These are phyloP conservation scores for Laburnicola sp. DNA, from an alignment of 2,329 filamentous ascomycete species.

Conservation along the genomic window DNA sequence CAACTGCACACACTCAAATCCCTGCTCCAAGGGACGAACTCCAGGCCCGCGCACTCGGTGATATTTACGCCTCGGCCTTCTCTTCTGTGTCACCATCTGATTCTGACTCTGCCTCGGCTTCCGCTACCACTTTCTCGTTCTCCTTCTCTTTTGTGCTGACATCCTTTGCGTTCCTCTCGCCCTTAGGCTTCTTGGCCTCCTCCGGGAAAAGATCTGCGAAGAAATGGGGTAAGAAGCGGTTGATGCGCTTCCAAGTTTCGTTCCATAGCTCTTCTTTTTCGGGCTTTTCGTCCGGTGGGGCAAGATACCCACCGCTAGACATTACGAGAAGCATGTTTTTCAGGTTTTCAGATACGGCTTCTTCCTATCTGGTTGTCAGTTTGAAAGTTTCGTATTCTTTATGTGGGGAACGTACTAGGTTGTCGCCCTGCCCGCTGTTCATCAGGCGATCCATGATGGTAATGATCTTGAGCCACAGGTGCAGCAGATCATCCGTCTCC, in stretches of 20 bases:
- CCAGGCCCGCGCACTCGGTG: not conserved
- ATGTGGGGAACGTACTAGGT: slow-evolving; percentile 65
- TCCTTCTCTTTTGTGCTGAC: slow-evolving; percentile 21
- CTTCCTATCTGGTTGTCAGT: slow-evolving; percentile 63
- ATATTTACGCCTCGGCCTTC: slow-evolving; percentile 5
- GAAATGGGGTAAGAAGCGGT: slow-evolving; percentile 62
- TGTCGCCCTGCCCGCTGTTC: slow-evolving; percentile 92
- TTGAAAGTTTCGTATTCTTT: slow-evolving; percentile 9
- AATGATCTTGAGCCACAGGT: slow-evolving; percentile 89
- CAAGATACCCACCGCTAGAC: slow-evolving; percentile 83
- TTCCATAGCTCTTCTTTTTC: slow-evolving; percentile 60
- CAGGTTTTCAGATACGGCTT: slow-evolving; percentile 90
- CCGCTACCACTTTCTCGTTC: slow-evolving; percentile 11
- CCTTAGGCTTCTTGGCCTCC: slow-evolving; percentile 39
- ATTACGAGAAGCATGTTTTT: slow-evolving; percentile 97
- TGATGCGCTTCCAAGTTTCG: slow-evolving; percentile 63
- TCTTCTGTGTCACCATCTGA: not conserved
- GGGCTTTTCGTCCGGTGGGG: slow-evolving; percentile 62
- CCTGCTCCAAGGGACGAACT: not conserved
- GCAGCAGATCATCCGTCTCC: slow-evolving; percentile 84
- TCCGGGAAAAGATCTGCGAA: slow-evolving; percentile 63
- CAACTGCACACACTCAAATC: not conserved
- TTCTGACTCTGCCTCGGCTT: slow-evolving; percentile 11
- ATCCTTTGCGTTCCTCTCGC: slow-evolving; percentile 20
- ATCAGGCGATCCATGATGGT: slow-evolving; percentile 95